A percentile compares a stretch with the other conserved stretches of the same genome.
phyloP scores from a whole-genome alignment of 306 rosid species.

The Argentina anserina region DNA sequence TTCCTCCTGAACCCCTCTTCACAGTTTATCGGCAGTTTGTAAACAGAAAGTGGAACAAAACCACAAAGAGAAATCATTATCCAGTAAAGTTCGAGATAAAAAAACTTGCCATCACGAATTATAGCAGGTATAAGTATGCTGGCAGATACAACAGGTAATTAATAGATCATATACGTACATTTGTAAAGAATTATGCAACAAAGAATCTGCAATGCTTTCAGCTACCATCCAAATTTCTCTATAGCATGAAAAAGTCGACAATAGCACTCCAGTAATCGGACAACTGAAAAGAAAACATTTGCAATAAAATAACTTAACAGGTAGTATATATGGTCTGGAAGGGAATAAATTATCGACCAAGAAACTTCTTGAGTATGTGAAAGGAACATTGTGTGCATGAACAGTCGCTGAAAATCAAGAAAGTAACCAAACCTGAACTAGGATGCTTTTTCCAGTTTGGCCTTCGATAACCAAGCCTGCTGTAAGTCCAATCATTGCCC shows the following conservation, averaged over 20 bases:
- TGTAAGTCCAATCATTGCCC: slow-evolving; percentile 96
- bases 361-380: not conserved
- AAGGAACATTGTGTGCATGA: not conserved
- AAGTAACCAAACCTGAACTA: slow-evolving; percentile 52
- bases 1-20: no score
- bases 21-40: no score
- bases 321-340: not conserved
- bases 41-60: no score
- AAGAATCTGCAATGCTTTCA: slow-evolving; percentile 31
- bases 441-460: slow-evolving; percentile 75
- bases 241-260: slow-evolving; percentile 48
- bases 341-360: slow-evolving; percentile 18
- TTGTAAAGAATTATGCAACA: slow-evolving; percentile 33
- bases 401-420: not conserved
- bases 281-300: slow-evolving; percentile 51
- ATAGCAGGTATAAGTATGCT: slow-evolving; percentile 5
- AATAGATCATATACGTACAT: slow-evolving; percentile 17
- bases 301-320: slow-evolving; percentile 17
- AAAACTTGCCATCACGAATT: no score
- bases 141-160: slow-evolving; percentile 21
- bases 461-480: slow-evolving; percentile 80
- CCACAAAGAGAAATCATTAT: no score
- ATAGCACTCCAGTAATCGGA: slow-evolving; percentile 52
- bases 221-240: slow-evolving; percentile 22
- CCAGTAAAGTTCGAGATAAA: no score